A percentile compares a stretch with the other conserved stretches of the same genome.
These are phyloP conservation scores for Chrysosporium queenslandicum DNA, from an alignment of 2,329 filamentous ascomycete genomes.

Conservation along the genomic window DNA sequence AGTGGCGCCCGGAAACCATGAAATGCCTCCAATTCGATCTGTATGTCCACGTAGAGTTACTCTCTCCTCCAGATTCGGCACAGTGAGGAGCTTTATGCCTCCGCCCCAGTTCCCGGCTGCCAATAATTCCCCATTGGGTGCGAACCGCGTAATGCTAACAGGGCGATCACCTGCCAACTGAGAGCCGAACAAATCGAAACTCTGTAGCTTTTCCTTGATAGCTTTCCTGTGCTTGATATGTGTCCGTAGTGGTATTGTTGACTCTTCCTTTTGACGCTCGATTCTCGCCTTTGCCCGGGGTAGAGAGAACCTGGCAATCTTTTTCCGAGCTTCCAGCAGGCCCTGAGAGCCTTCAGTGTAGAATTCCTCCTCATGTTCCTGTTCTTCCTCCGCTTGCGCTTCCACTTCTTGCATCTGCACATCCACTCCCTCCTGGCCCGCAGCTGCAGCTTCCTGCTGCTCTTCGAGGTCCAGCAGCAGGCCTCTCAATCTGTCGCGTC, in stretches of 20 bases:
- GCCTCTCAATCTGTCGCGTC: constrained; percentile 76
- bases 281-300: constrained; percentile 69
- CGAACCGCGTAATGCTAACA: constrained; percentile 82
- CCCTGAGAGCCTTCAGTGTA: constrained; percentile 74
- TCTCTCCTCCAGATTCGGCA: constrained; percentile 72
- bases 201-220: constrained; percentile 70
- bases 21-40: constrained; percentile 77
- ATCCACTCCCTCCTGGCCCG: constrained; percentile 45
- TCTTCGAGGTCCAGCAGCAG: constrained; percentile 66
- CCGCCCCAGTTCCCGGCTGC: constrained; percentile 92
- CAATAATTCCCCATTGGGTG: constrained; percentile 70
- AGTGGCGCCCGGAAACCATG: constrained; percentile 80
- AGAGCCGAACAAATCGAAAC: constrained; percentile 83
- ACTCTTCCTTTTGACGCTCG: constrained; percentile 67
- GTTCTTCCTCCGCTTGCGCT: constrained; percentile 48
- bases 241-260: constrained; percentile 71
- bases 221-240: constrained; percentile 88
- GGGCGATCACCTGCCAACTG: constrained; percentile 87
- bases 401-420: constrained; percentile 45
- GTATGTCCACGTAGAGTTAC: constrained; percentile 71
- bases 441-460: constrained; percentile 39
- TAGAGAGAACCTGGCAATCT: constrained; percentile 74
- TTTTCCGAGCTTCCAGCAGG: constrained; percentile 63
- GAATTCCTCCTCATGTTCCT: constrained; percentile 82
- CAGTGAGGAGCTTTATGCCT: constrained; percentile 71